Conservation (phyloP, 129 eudicot genomes). For the Flaveria ramosissima region DNA sequence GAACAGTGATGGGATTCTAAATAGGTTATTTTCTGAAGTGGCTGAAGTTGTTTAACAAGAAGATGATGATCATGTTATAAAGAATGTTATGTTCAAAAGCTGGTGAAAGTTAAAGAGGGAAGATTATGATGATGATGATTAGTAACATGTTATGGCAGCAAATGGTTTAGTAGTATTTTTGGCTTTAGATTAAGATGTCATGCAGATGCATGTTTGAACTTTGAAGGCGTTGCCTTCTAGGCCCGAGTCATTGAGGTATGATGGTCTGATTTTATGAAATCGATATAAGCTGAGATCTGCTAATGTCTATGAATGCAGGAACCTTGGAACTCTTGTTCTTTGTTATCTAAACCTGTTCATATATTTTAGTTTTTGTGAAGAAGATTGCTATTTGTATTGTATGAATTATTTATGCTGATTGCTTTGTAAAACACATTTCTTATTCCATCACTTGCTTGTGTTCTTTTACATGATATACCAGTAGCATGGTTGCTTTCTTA, state of each 20-base stretch:
- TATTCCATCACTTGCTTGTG: not conserved
- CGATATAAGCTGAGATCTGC: not conserved
- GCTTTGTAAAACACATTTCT: not conserved
- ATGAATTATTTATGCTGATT: not conserved
- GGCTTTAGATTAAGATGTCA: constrained; percentile 12
- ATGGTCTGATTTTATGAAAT: not conserved
- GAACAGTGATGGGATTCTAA: not conserved
- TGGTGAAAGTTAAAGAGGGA: not conserved
- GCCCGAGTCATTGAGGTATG: not conserved
- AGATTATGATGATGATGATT: constrained; percentile 11
- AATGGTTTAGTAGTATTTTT: not conserved
- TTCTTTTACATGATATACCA: too few species aligned
- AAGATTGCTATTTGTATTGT: constrained; percentile 5
- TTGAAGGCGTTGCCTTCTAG: not conserved
- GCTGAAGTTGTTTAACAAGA: constrained; percentile 10
- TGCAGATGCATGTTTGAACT: constrained; percentile 14
- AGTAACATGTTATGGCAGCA: constrained; percentile 6
- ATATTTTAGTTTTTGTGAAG: constrained; percentile 6
- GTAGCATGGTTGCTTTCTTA: too few species aligned
- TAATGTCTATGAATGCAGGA: not conserved
- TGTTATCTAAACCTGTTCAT: not conserved
- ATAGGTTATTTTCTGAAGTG: constrained; percentile 19
- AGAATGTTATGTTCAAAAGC: constrained; percentile 2
- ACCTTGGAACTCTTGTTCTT: not conserved
- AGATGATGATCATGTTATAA: not conserved